Percentiles rank a stretch among this genome's conserved stretches.
Evolutionary conservation across 257 asterid genomes (phyloP).

Genomic region (Solanum stenotomum): DNA sequence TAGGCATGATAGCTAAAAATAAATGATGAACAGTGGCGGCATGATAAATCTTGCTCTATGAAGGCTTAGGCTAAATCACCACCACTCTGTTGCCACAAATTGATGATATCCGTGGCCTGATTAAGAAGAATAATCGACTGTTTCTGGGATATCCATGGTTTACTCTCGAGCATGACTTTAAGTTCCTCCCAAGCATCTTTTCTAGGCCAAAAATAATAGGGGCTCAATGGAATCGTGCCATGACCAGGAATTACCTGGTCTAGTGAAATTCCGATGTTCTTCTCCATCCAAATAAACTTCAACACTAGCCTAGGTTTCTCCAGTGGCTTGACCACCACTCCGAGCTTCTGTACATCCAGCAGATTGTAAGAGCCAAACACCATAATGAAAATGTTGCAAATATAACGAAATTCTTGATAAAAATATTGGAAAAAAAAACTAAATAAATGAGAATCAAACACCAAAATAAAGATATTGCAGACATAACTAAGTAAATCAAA

Average conservation of each 20-base stretch:
- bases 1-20: not conserved
- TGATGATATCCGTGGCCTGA: conserved; percentile 41
- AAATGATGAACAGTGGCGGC: not conserved
- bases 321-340: conserved; percentile 36
- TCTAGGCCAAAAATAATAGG: conserved; percentile 38
- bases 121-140: conserved; percentile 31
- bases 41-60: not conserved
- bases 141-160: conserved; percentile 31
- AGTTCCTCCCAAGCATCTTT: conserved; percentile 49
- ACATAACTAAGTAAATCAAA: not conserved
- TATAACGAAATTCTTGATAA: not conserved
- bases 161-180: conserved; percentile 25
- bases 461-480: not conserved
- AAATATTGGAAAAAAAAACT: not conserved
- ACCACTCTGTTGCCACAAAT: conserved; percentile 37
- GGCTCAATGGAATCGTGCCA: conserved; percentile 38
- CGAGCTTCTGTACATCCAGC: conserved; percentile 17
- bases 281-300: conserved; percentile 39
- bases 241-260: conserved; percentile 38
- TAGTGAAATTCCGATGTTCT: conserved; percentile 34
- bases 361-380: not conserved
- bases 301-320: conserved; percentile 33
- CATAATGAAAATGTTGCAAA: not conserved
- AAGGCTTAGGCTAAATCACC: conserved; percentile 16
- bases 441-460: not conserved